phyloP scores from a whole-genome alignment of 2,329 filamentous ascomycete species.

The Bipolaris zeicola region DNA sequence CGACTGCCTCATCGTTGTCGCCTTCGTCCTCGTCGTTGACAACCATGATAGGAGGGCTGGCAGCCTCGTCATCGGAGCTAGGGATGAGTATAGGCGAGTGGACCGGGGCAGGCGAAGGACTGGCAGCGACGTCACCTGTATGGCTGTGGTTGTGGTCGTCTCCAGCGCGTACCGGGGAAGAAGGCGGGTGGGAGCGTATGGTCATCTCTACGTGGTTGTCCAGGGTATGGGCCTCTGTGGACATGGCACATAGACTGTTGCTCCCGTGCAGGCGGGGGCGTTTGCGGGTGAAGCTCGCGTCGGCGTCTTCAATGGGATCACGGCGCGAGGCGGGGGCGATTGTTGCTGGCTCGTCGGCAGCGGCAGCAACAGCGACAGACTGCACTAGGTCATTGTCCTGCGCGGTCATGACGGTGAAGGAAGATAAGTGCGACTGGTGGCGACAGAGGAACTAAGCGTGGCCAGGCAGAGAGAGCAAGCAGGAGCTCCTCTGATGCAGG shows the following conservation, averaged over 20 bases:
- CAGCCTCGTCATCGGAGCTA: constrained; percentile 20
- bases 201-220: constrained; percentile 47
- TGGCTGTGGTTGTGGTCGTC: constrained; percentile 19
- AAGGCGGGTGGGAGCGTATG: constrained; percentile 45
- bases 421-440: constrained; percentile 20
- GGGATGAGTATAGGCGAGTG: constrained; percentile 23
- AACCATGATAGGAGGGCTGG: constrained; percentile 47
- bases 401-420: constrained; percentile 41
- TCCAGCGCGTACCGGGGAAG: constrained; percentile 30
- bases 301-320: constrained; percentile 53
- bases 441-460: constrained; percentile 25
- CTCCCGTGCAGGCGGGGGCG: constrained; percentile 51
- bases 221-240: constrained; percentile 30
- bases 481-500: constrained; percentile 24
- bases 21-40: constrained; percentile 45
- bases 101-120: constrained; percentile 12
- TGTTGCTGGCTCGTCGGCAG: constrained; percentile 40
- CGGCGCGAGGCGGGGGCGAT: constrained; percentile 45
- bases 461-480: constrained; percentile 31
- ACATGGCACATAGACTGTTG: constrained; percentile 39
- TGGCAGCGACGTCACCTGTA: constrained; percentile 10
- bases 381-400: constrained; percentile 43
- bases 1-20: constrained; percentile 28
- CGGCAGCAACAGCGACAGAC: constrained; percentile 36
- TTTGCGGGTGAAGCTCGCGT: constrained; percentile 54